Conservation (phyloP, 768 basidiomycete genomes). For the Leccinum disarticulatum region DNA sequence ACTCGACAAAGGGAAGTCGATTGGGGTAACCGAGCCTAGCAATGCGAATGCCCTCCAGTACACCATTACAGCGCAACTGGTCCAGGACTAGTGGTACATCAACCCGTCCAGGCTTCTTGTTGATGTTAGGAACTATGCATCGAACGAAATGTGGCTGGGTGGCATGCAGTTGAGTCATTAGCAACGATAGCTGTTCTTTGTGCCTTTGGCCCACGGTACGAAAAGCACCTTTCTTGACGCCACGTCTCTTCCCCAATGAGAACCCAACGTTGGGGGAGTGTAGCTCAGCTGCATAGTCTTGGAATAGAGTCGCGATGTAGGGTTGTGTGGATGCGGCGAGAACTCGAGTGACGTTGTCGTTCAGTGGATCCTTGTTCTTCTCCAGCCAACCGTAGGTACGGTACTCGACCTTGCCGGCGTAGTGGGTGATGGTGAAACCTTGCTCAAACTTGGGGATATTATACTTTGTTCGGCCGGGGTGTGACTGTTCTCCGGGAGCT, state of each 20-base stretch:
- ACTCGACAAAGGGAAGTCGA: conserved; percentile 94
- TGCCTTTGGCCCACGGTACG: conserved; percentile 94
- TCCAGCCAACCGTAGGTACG: conserved; percentile 95
- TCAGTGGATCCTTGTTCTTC: conserved; percentile 99
- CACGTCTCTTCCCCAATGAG: conserved; percentile 61
- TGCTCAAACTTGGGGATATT: conserved; percentile 85
- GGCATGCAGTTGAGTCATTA: conserved; percentile 88
- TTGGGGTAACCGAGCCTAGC: conserved; percentile 97
- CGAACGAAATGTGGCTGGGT: conserved; percentile 98
- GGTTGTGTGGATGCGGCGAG: conserved; percentile 79
- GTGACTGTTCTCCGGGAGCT: conserved; percentile 45
- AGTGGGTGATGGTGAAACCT: conserved; percentile 94
- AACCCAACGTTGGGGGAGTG: conserved; percentile 36
- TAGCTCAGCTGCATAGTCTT: conserved; percentile 65
- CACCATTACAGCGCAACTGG: conserved; percentile 97
- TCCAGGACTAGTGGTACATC: conserved; percentile 95
- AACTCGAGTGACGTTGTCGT: conserved; percentile 91
- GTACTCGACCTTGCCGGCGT: conserved; percentile 96
- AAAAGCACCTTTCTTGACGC: conserved; percentile 94
- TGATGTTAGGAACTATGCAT: conserved; percentile 93
- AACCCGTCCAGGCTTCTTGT: conserved; percentile 88
- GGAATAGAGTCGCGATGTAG: conserved; percentile 81
- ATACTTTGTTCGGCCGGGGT: conserved; percentile 83
- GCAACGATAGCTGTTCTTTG: conserved; percentile 88
- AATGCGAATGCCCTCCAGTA: conserved; percentile 97